Evolutionary conservation across 176 grass and related monocot genomes (phyloP), one percentile per base, ranked within the genome.

Genomic region (Stipa capillata): DNA sequence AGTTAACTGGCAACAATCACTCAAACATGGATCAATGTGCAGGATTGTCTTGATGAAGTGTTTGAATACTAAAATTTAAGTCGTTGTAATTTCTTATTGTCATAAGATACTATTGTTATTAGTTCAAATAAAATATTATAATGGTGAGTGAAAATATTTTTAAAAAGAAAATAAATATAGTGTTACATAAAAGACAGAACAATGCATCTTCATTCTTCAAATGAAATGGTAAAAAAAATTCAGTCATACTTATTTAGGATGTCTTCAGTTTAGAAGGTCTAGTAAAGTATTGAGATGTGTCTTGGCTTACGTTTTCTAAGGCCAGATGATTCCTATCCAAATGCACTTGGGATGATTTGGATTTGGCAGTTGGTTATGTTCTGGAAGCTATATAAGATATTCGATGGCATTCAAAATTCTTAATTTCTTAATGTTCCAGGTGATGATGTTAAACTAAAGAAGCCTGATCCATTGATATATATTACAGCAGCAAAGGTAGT

Each of bases 381-480:
- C 23, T 68, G 6, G 6, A 52, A 73, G 40, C 2, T 48, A 34
- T 59, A 41, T 53, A n/a, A n/a, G n/a, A n/a, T n/a, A n/a, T n/a
- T n/a, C n/a, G n/a, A 52, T 51, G 9, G 4, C 28, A 59, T 62
- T 52, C 15, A 36, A 43, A 65, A 34, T 59, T 81, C 41, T 48
- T 55, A 73, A 60, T 73, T 76, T 17, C 20, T 31, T 63, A 15
- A 58, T 76, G 24, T 53, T 87, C 40, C 89, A 94, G 92, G 96
- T 31, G 96, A 98, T 85, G 92, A 98, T 74, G 96, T 98, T 68
- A 98, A 93, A 93, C 43, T 82, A 74, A 94, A 98, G 78, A 98
- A 98, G 79, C 92, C 92, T 55, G 90, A 98, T 88, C 90, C 92
- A 78, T 94, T 86, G 74, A 94, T 94, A 89, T 98, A 98, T 80